Percentiles rank a stretch among this genome's conserved stretches.
Conservation (phyloP, 768 basidiomycete species). For the Tricholoma hemisulphureum region DNA sequence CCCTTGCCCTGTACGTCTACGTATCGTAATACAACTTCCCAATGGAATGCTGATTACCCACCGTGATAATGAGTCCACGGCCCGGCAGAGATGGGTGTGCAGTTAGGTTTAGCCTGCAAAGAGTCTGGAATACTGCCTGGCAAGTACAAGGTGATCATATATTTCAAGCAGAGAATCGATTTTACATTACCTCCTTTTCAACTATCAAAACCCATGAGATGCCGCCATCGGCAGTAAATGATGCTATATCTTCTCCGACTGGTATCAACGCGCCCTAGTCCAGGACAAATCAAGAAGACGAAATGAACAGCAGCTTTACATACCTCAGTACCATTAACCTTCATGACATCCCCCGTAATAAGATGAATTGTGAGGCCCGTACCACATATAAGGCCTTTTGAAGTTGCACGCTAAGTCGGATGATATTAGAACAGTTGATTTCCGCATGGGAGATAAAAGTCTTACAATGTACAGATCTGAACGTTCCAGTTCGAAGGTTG, state of each 20-base stretch:
- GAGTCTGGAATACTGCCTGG: constrained; percentile 92
- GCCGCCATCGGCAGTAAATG: constrained; percentile 52
- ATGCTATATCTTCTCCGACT: constrained; percentile 64
- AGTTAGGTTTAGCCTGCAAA: constrained; percentile 60
- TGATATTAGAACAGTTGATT: constrained; percentile 1
- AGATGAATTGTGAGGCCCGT: constrained; percentile 59
- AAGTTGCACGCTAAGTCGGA: constrained; percentile 67
- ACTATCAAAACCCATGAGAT: constrained; percentile 81
- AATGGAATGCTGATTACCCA: constrained; percentile 26
- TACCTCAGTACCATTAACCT: constrained; percentile 60
- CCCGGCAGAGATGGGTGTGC: constrained; percentile 51
- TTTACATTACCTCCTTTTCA: constrained; percentile 79
- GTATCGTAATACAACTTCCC: neutral
- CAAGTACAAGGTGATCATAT: neutral
- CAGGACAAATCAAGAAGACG: neutral
- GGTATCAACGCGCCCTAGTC: constrained; percentile 76
- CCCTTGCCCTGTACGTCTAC: constrained; percentile 76
- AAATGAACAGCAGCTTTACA: neutral
- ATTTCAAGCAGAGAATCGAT: neutral
- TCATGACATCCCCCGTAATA: constrained; percentile 49
- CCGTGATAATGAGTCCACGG: constrained; percentile 76
- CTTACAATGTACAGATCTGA: constrained; percentile 79
- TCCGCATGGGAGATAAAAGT: neutral
- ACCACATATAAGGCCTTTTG: constrained; percentile 86
- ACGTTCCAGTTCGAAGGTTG: constrained; percentile 71